Percentiles rank a stretch among this genome's conserved stretches.
Evolutionary conservation across 208 protist genomes (phyloP).

Genomic region (Porcisia hertigi): DNA sequence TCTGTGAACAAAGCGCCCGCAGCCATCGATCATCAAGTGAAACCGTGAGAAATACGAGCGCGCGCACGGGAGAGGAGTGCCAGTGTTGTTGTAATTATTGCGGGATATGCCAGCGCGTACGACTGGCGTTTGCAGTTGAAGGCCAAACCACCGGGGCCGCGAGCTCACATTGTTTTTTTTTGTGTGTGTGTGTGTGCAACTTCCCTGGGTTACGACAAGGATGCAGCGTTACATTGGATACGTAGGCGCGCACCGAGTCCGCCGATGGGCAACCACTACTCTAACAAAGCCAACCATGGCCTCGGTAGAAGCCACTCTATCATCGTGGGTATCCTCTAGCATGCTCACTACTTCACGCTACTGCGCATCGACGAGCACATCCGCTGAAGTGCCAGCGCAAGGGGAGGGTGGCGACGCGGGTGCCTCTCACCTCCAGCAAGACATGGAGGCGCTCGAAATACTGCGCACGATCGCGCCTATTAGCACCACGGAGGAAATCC

Average conservation of each 20-base stretch:
- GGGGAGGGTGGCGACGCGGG: neutral
- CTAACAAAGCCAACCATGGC: neutral
- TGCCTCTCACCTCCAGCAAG: constrained; percentile 23
- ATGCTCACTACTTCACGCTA: constrained; percentile 1
- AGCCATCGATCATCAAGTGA: neutral
- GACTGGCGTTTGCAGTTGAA: neutral
- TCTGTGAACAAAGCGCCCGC: neutral
- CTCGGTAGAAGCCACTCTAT: neutral
- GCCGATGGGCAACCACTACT: neutral
- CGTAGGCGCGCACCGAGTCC: neutral
- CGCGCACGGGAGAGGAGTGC: neutral
- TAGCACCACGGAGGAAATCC: constrained; percentile 50
- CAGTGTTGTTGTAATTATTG: neutral
- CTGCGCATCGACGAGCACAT: constrained; percentile 6
- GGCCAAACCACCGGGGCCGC: neutral
- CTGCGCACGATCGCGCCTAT: constrained; percentile 55
- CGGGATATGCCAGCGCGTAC: neutral
- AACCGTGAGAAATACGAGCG: neutral
- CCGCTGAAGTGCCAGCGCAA: neutral
- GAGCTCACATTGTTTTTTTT: neutral
- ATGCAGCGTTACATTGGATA: constrained; percentile 1
- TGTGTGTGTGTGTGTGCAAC: neutral
- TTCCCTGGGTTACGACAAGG: neutral
- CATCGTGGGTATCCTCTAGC: constrained; percentile 1
- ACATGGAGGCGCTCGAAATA: constrained; percentile 37